Conservation (phyloP, 208 protist genomes). For the Trypanosoma congolense region DNA sequence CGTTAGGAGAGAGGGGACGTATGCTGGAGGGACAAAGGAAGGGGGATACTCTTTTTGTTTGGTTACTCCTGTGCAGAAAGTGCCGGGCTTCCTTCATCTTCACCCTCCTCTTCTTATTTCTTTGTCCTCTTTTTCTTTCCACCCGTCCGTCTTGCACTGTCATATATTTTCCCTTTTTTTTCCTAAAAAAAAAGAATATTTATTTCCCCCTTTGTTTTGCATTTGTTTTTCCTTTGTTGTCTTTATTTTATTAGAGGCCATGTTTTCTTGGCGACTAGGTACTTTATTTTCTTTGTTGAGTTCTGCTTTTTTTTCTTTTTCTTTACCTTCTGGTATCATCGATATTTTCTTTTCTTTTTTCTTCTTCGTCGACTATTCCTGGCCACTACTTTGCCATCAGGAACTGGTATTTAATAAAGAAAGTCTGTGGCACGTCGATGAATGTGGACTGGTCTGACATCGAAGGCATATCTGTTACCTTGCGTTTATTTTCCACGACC, state of each 20-base stretch:
- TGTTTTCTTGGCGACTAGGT: neutral
- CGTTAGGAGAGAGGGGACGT: too few relatives aligned
- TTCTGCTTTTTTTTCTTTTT: neutral
- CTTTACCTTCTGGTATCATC: neutral
- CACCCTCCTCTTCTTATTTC: slow-evolving; percentile 7
- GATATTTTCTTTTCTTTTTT: slow-evolving; percentile 16
- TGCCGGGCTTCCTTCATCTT: too few relatives aligned
- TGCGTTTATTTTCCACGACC: too few relatives aligned
- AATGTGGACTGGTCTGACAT: too few relatives aligned
- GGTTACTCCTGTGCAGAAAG: too few relatives aligned
- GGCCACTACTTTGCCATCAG: too few relatives aligned
- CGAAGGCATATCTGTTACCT: too few relatives aligned
- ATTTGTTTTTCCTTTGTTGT: slow-evolving; percentile 13
- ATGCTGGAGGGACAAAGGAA: neutral
- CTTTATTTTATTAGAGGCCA: neutral
- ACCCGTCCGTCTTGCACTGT: slow-evolving; percentile 12
- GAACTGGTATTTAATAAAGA: slow-evolving; percentile 1
- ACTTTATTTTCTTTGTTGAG: slow-evolving; percentile 5
- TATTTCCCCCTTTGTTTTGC: slow-evolving; percentile 14
- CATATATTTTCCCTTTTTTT: slow-evolving; percentile 22
- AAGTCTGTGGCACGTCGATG: too few relatives aligned
- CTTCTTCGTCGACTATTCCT: neutral
- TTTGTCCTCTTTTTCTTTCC: slow-evolving; percentile 13
- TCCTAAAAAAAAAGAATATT: too few relatives aligned
- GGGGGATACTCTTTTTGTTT: neutral